phyloP scores from a whole-genome alignment of 2,329 filamentous ascomycete genomes.

The Cercospora brassicicola region DNA sequence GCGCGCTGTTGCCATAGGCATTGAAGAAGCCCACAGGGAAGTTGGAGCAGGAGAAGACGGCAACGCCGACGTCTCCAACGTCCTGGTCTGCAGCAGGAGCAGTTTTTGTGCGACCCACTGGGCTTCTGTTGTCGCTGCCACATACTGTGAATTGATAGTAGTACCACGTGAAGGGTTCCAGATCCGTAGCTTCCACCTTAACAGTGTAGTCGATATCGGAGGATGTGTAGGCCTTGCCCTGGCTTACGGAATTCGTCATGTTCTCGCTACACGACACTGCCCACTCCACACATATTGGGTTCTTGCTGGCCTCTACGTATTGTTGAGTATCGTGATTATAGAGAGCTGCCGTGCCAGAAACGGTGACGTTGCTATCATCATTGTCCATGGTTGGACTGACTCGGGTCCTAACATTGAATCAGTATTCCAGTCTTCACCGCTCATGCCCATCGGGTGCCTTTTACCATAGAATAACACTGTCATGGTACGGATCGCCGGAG shows the following conservation, averaged over 20 bases:
- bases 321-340: slow-evolving; percentile 34
- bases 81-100: slow-evolving; percentile 29
- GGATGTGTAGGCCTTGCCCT: slow-evolving; percentile 32
- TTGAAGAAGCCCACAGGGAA: slow-evolving; percentile 34
- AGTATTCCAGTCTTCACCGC: not conserved
- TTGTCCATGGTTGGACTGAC: slow-evolving; percentile 28
- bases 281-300: slow-evolving; percentile 30
- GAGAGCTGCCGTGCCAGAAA: slow-evolving; percentile 29
- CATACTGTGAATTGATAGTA: slow-evolving; percentile 35
- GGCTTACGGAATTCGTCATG: slow-evolving; percentile 21
- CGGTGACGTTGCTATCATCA: slow-evolving; percentile 33
- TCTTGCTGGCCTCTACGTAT: slow-evolving; percentile 28
- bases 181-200: slow-evolving; percentile 31
- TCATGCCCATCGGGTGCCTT: not conserved
- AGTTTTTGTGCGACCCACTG: slow-evolving; percentile 34
- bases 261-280: slow-evolving; percentile 20
- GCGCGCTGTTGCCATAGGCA: slow-evolving; percentile 32
- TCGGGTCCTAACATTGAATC: slow-evolving; percentile 29
- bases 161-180: slow-evolving; percentile 32
- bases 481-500: slow-evolving; percentile 47
- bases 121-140: slow-evolving; percentile 27
- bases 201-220: slow-evolving; percentile 35
- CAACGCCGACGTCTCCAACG: slow-evolving; percentile 27
- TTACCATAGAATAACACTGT: slow-evolving; percentile 44
- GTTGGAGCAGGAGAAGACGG: slow-evolving; percentile 34